A percentile compares a stretch with the other conserved stretches of the same genome.
Conservation (phyloP, 2,329 filamentous ascomycete genomes). For the Tympanopsis confertula region DNA sequence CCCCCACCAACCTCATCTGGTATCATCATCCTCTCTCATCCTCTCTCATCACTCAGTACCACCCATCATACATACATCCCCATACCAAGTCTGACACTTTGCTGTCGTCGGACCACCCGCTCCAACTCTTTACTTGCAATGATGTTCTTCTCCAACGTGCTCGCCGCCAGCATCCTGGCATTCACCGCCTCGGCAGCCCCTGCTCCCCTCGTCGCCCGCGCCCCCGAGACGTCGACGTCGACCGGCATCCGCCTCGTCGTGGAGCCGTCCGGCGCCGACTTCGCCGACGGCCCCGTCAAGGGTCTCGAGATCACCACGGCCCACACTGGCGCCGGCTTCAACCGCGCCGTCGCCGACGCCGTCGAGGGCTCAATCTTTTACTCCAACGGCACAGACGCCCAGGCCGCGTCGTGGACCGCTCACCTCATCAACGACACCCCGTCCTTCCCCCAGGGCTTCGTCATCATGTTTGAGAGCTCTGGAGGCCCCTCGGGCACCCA, state of each 20-base stretch:
- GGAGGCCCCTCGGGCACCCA: not conserved
- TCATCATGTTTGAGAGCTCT: not conserved
- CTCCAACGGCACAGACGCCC: not conserved
- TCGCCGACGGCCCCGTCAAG: not conserved
- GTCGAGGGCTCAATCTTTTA: not conserved
- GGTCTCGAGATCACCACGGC: not conserved
- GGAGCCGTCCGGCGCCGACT: not conserved
- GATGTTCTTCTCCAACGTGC: not conserved
- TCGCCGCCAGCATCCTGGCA: not conserved
- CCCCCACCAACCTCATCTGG: too few relatives aligned
- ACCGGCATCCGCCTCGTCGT: not conserved
- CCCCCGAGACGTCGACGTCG: not conserved
- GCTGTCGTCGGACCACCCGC: too few relatives aligned
- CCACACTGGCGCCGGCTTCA: not conserved
- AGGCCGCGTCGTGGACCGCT: not conserved
- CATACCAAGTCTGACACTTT: too few relatives aligned
- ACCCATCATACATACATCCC: too few relatives aligned
- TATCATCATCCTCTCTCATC: too few relatives aligned
- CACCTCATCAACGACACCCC: not conserved
- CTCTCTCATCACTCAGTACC: too few relatives aligned
- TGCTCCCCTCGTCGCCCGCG: not conserved
- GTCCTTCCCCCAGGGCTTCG: not conserved
- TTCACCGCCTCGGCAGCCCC: not conserved
- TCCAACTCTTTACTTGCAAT: too few relatives aligned
- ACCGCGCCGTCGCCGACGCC: not conserved